Conservation (phyloP, 2,329 filamentous ascomycete species). For the Beauveria brongniartii region DNA sequence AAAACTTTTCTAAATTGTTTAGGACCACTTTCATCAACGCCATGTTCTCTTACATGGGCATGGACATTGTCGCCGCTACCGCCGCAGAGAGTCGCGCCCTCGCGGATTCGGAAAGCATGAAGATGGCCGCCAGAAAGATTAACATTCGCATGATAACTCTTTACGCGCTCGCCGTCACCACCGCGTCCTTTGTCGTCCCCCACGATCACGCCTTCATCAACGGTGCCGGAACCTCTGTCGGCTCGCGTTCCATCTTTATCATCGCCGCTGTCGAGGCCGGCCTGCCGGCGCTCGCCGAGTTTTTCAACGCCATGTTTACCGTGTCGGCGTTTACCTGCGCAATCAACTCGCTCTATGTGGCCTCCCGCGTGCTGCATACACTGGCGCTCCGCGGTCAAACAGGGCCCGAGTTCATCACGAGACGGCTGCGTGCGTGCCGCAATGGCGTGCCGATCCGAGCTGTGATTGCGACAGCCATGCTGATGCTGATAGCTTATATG, state of each 20-base stretch:
- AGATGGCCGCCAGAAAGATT: conserved; percentile 32
- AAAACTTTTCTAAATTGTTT: neutral
- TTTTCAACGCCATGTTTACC: conserved; percentile 31
- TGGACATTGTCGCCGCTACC: conserved; percentile 31
- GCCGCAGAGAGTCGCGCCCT: conserved; percentile 28
- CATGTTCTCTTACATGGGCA: conserved; percentile 29
- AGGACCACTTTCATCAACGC: conserved; percentile 30
- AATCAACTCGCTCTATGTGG: conserved; percentile 31
- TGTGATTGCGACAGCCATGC: conserved; percentile 28
- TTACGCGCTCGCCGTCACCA: conserved; percentile 20
- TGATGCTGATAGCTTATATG: conserved; percentile 32
- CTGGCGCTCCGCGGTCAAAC: conserved; percentile 29
- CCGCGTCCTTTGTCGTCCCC: conserved; percentile 26
- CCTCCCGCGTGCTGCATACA: conserved; percentile 29
- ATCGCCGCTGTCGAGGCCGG: conserved; percentile 30
- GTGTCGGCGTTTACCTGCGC: conserved; percentile 30
- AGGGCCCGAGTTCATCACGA: conserved; percentile 32
- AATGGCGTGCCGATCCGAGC: conserved; percentile 31
- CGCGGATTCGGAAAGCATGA: conserved; percentile 29
- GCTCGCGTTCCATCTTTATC: conserved; percentile 24
- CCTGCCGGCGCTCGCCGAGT: conserved; percentile 26
- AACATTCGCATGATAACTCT: conserved; percentile 27
- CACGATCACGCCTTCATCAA: conserved; percentile 32
- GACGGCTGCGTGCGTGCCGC: conserved; percentile 26
- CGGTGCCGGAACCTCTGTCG: conserved; percentile 28